These are phyloP conservation scores for Aspergillus affinis DNA, from an alignment of 495 filamentous ascomycete species.

Conservation along the genomic window DNA sequence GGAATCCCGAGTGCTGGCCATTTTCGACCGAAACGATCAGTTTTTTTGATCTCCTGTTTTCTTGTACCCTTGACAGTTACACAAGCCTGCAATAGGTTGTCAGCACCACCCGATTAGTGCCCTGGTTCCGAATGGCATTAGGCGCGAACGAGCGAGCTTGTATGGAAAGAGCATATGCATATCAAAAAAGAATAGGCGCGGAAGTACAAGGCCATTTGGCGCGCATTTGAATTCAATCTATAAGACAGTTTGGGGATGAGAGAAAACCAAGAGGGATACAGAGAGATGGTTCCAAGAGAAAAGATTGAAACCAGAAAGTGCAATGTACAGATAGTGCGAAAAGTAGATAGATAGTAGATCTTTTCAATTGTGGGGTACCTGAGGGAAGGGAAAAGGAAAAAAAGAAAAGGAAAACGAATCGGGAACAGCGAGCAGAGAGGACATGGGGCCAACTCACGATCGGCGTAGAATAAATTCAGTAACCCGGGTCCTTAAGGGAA, in stretches of 20 bases:
- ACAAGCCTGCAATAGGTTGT: conserved; percentile 28
- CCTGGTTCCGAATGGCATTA: neutral
- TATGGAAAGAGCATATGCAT: neutral
- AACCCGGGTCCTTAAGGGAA: conserved; percentile 11
- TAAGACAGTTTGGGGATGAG: neutral
- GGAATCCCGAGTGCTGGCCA: conserved; percentile 49
- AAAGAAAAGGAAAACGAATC: no score
- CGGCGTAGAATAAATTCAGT: conserved; percentile 33
- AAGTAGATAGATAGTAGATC: conserved; percentile 6
- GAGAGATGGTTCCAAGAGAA: conserved; percentile 4
- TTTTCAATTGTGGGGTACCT: conserved; percentile 17
- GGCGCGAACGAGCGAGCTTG: conserved; percentile 5
- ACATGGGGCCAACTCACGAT: conserved; percentile 39
- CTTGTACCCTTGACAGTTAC: conserved; percentile 30
- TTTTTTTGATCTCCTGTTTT: conserved; percentile 13
- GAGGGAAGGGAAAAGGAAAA: conserved; percentile 12
- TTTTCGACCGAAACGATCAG: conserved; percentile 35
- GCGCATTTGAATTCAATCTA: neutral
- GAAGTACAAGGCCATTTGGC: neutral
- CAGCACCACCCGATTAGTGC: conserved; percentile 14
- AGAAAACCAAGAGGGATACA: neutral
- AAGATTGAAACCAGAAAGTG: neutral
- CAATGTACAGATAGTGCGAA: conserved; percentile 6
- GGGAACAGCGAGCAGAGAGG: conserved; percentile 9
- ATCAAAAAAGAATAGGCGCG: neutral